Conservation (phyloP, 148 eudicot species). For the Heliosperma pusillum region DNA sequence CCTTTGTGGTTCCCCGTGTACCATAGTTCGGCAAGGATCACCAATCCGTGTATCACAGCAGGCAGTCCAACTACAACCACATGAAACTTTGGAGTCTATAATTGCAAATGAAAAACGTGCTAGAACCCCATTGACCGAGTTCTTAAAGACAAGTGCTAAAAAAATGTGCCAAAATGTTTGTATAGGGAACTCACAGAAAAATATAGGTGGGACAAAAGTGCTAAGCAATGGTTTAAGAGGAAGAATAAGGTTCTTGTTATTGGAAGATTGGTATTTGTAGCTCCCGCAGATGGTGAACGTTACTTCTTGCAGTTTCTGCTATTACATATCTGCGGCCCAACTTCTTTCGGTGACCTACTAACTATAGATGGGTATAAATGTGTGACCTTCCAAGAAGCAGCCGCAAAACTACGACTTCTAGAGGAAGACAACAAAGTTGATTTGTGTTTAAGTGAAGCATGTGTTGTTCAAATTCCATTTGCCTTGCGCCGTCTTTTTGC, state of each 20-base stretch:
- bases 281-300: background rate
- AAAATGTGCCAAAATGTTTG: background rate
- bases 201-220: background rate
- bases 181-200: background rate
- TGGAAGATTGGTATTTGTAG: background rate
- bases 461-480: background rate
- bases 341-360: background rate
- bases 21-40: too few relatives aligned
- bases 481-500: constrained; percentile 3
- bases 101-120: background rate
- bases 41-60: too few relatives aligned
- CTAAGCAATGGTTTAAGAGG: background rate
- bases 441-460: background rate
- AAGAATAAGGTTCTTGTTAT: background rate
- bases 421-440: background rate
- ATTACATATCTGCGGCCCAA: background rate
- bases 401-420: background rate
- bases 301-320: background rate
- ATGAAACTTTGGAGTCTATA: too few relatives aligned
- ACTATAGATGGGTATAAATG: background rate
- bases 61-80: too few relatives aligned
- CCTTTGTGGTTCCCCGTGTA: too few relatives aligned
- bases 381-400: background rate
- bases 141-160: background rate
- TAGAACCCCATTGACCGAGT: background rate